Conservation (phyloP, 2,329 filamentous ascomycete species). For the Cryphonectria radicalis region DNA sequence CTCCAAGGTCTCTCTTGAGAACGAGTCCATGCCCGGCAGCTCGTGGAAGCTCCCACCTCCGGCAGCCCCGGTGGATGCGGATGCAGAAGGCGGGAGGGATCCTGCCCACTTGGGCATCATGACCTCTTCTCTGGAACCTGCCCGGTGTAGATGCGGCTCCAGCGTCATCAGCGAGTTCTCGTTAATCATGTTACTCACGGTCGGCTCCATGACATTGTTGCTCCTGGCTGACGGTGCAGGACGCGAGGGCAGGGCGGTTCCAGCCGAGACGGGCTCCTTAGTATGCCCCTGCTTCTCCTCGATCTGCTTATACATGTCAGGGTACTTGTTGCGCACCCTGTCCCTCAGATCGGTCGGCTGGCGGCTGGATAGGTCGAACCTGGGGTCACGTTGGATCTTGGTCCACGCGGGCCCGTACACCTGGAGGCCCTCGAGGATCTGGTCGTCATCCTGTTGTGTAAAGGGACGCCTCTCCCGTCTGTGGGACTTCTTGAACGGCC, state of each 20-base stretch:
- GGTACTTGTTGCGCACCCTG: conserved; percentile 66
- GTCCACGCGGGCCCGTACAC: conserved; percentile 68
- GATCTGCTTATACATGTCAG: conserved; percentile 59
- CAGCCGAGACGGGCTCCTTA: conserved; percentile 42
- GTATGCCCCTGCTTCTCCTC: conserved; percentile 58
- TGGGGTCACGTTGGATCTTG: conserved; percentile 64
- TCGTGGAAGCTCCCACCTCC: conserved; percentile 17
- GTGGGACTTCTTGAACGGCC: conserved; percentile 65
- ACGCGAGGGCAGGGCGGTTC: conserved; percentile 14
- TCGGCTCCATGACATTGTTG: conserved; percentile 55
- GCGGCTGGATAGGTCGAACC: conserved; percentile 60
- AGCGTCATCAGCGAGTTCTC: conserved; percentile 48
- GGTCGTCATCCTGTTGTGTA: conserved; percentile 64
- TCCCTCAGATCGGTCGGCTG: conserved; percentile 68
- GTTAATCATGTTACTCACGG: conserved; percentile 52
- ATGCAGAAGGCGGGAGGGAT: conserved; percentile 14
- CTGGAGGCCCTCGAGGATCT: conserved; percentile 64
- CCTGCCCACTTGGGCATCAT: conserved; percentile 44
- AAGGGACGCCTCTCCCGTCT: conserved; percentile 65
- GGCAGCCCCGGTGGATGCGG: conserved; percentile 5
- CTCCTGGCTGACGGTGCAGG: conserved; percentile 40
- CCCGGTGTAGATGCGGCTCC: conserved; percentile 46
- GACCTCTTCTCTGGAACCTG: conserved; percentile 53
- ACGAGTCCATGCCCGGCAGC: conserved; percentile 24
- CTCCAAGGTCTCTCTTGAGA: conserved; percentile 25